Evolutionary conservation across 2,329 filamentous ascomycete species (phyloP), one percentile per base, ranked within the genome.

Genomic region (Claviceps africana): DNA sequence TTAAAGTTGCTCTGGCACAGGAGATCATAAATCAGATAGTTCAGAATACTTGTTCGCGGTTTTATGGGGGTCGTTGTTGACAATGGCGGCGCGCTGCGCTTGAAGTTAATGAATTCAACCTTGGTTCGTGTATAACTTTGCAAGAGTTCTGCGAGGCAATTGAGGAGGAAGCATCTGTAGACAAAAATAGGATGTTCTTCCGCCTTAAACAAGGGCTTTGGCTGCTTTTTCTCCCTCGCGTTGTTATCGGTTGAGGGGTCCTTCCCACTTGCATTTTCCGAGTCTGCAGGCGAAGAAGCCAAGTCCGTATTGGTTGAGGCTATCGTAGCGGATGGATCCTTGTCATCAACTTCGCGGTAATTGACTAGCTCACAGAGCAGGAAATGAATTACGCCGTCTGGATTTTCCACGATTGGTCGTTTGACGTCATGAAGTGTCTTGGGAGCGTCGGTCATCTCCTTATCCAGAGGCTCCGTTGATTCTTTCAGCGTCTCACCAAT

Each of bases 81-180:
- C 45, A 88, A 78, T 47, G 91, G 88, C 51, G 89, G 86, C 7
- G 88, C 85, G 63, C 90, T 95, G 55, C 91, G 84, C 58, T 94
- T 97, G 71, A 96, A 98, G 67, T 96, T 97, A 72, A 99, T 96
- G 65, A 99, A 97, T 65, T 98, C 94, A 44, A 98, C 81, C 74
- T 99, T 99, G 9, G 89, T 88, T 51, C 89, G 83, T 59, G 89
- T 95, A 70, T 97, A 98, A 62, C 86, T 94, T 53, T 86, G 83
- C 15, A 98, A 74, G 15, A 98, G 78, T 67, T 99, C 93, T 0
- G 88, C 84, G 40, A 99, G 73, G 62, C 90, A 95, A 64, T 93
- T 89, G 33, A 99, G 77, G 50, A 99, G 72, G 72, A 97, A 96
- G 70, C 91, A 96, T 47, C 93, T 82, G 64, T 97, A 98, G 51